These are phyloP conservation scores for Arachis monticola DNA, from an alignment of 331 rosid species.

Conservation along the genomic window DNA sequence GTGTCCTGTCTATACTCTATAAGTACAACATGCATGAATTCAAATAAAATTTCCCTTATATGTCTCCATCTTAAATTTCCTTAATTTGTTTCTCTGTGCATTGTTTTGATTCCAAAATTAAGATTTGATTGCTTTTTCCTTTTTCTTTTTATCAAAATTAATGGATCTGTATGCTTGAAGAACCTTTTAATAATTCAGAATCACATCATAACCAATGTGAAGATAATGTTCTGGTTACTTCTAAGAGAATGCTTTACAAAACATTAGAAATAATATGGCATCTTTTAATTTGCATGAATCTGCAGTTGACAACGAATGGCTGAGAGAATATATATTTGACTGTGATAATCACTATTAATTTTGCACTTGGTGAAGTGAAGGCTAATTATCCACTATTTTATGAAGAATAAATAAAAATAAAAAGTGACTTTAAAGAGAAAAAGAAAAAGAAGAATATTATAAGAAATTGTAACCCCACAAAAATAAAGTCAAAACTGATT, in stretches of 20 bases:
- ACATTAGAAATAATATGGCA: slow-evolving; percentile 13
- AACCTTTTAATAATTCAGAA: neutral
- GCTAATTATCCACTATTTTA: slow-evolving; percentile 7
- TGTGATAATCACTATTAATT: neutral
- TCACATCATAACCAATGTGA: neutral
- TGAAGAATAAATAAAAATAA: slow-evolving; percentile 1
- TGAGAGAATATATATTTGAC: slow-evolving; percentile 19
- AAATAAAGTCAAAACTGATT: slow-evolving; percentile 9
- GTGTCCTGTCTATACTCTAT: neutral
- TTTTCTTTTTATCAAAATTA: neutral
- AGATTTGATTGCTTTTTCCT: neutral
- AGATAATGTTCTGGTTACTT: slow-evolving; percentile 16
- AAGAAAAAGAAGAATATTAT: slow-evolving; percentile 15
- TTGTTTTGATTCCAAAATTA: neutral
- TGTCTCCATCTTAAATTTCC: neutral
- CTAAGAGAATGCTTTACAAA: slow-evolving; percentile 1
- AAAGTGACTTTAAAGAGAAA: slow-evolving; percentile 7
- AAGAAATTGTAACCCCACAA: neutral
- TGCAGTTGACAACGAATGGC: slow-evolving; percentile 29
- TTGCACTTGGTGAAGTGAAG: neutral
- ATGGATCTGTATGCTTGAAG: neutral
- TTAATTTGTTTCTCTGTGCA: neutral
- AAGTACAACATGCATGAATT: neutral
- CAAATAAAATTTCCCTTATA: neutral
- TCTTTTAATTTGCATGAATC: slow-evolving; percentile 7